Evolutionary conservation across 345 rosid species (phyloP), one percentile per base, ranked within the genome.

Genomic region (Alliaria petiolata): DNA sequence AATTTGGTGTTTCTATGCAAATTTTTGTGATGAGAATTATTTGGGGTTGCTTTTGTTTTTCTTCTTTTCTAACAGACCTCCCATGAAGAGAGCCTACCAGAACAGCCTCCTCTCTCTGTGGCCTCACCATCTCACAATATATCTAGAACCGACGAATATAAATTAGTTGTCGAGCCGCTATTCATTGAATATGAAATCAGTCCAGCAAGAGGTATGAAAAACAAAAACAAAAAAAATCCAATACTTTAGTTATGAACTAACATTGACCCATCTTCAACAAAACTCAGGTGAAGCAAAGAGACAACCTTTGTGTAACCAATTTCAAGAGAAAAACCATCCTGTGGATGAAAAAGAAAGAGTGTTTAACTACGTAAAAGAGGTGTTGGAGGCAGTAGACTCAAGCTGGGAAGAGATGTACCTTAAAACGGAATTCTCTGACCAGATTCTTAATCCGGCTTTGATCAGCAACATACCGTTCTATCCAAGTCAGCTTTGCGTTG

Each of bases 321-420:
- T 85, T 51, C 82, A 85, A 76, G 92, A 78, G 40, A 39, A 65
- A 30, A 75, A 59, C 5, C 8, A 28, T 55, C 14, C 5, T 67
- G 43, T 63, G 63, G 85, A 78, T 50, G 65, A 38, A 6, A 76
- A 81, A 71, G 85, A 84, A 53, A 58, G 75, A 30, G 45, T 84
- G 54, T 73, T 77, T 19, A 81, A 89, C 72, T 81, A 79, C 44
- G 82, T 91, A 33, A 84, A 79, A 72, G 83, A 78, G n/a, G 89
- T 86, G 53, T 65, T 95, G 56, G 83, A 78, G 16, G 81, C 78
- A 49, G 80, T 86, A 44, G 86, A 77, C 65, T 65, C 83, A 76
- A 65, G 78, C 71, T 87, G 93, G 93, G 91, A 90, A 72, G 91
- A 87, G 44, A 75, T 89, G 58, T 83, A 82, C 67, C 79, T 85